Base-by-base conservation (phyloP, 768 basidiomycete genomes). In the Hydnomerulius pinastri region DNA sequence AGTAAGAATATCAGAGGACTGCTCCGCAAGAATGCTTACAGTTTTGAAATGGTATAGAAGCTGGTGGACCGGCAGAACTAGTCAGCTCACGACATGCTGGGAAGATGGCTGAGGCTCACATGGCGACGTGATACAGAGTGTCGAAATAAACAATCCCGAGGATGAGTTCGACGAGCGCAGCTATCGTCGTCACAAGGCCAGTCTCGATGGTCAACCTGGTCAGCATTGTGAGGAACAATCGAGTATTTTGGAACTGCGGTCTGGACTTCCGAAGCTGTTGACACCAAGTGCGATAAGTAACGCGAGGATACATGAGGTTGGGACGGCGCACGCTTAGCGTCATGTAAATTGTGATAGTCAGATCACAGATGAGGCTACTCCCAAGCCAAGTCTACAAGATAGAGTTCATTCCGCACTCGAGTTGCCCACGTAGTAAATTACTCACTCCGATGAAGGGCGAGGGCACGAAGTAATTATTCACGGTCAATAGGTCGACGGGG, bases 151-250 rank as follows among this genome's bases (percentile, higher is more conserved):
- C 38, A 2, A 48, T 5, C 3, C 43, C 55, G 6, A 66, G 39
- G 9, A 58, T 25, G 2, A 63, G 43, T 30, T 66, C 62, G 1
- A 57, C 15, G 12, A 63, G 42, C 0, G 55, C 54, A 1, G 64
- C 53, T 3, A 40, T 33, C 4, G 61, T 51, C 10, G 64, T 66
- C 9, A 64, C 40, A 11, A 57, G 46, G 3, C 64, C 64, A 0
- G 61, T 66, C 29, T 66, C 63, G 12, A 64, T 43, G n/a, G 61
- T 58, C 11, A 65, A 36, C 43, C 32, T 63, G 2, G 54, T 65
- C 6, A 63, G 29, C 23, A 48, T 54, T 35, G 33, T 23, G 6
- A 59, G 15, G 4, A 18, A 37, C 2, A 41, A 53, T 4, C 38
- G 56, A 12, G 17, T 53, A 4, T 27, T 28, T 12, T 8, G n/a